Evolutionary conservation across 1,284 basidiomycete species (phyloP).

Genomic region (Puccinia brachypodii): DNA sequence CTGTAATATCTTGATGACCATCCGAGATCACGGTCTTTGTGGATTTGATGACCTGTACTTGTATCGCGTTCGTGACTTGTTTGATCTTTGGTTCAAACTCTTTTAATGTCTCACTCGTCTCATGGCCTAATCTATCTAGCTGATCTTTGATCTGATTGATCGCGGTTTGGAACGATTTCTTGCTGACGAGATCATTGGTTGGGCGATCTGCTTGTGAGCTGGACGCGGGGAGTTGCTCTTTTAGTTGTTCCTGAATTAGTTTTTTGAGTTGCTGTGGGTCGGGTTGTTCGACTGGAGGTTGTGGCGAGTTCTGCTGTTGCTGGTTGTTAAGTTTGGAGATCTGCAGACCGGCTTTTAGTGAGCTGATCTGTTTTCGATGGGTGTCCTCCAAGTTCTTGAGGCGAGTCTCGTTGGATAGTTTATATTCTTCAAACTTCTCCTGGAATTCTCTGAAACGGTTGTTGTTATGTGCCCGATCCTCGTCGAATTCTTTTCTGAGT

Average conservation of each 20-base stretch:
- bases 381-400: slow-evolving; percentile 7
- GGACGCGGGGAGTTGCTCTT: not conserved
- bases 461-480: not conserved
- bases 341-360: not conserved
- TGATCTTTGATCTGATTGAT: not conserved
- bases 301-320: not conserved
- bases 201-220: not conserved
- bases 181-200: not conserved
- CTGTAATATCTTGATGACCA: slow-evolving; percentile 18
- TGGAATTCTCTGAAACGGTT: not conserved
- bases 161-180: not conserved
- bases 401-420: slow-evolving; percentile 10
- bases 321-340: not conserved
- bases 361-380: slow-evolving; percentile 25
- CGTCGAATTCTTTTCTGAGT: slow-evolving; percentile 7
- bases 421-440: not conserved
- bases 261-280: slow-evolving; percentile 6
- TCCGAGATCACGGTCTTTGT: slow-evolving; percentile 17
- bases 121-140: not conserved
- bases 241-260: not conserved
- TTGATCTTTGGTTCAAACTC: slow-evolving; percentile 27
- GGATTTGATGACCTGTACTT: slow-evolving; percentile 20
- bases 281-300: not conserved
- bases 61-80: slow-evolving; percentile 4
- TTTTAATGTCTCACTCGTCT: not conserved